phyloP scores from a whole-genome alignment of 805 yeast genomes.

The Gaillardinia entomophila region DNA sequence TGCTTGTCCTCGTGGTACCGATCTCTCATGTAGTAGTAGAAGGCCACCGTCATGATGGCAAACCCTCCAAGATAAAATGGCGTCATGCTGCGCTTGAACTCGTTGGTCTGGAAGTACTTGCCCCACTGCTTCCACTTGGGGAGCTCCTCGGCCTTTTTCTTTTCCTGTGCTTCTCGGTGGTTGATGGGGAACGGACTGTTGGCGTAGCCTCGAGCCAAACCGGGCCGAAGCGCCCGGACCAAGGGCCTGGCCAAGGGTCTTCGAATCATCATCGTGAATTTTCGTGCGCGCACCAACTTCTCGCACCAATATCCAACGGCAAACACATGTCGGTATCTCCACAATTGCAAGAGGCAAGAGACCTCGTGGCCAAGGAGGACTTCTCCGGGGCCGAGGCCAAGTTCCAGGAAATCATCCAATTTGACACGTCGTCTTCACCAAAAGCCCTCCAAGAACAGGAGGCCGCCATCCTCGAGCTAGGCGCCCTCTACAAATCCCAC shows the following conservation, averaged over 20 bases:
- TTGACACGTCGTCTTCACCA: constrained; percentile 12
- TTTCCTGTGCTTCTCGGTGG: constrained; percentile 20
- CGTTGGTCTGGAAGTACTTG: constrained; percentile 40
- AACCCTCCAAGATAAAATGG: constrained; percentile 59
- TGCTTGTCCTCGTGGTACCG: constrained; percentile 62
- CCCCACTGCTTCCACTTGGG: constrained; percentile 38
- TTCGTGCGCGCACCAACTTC: not conserved
- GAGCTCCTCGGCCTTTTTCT: constrained; percentile 4
- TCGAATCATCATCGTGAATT: too few relatives aligned
- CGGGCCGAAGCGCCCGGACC: too few relatives aligned
- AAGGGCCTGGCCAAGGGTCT: too few relatives aligned
- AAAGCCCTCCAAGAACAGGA: constrained; percentile 46
- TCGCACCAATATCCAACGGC: not conserved
- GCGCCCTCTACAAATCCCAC: constrained; percentile 55
- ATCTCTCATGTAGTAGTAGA: constrained; percentile 62
- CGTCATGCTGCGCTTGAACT: constrained; percentile 55
- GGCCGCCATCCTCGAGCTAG: constrained; percentile 67
- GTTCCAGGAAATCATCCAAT: constrained; percentile 45
- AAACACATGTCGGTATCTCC: constrained; percentile 6
- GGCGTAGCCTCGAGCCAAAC: constrained; percentile 6
- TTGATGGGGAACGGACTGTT: constrained; percentile 32
- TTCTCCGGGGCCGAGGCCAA: constrained; percentile 53
- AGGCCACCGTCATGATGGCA: constrained; percentile 49
- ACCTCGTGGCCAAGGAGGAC: constrained; percentile 45
- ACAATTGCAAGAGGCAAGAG: constrained; percentile 55